These are phyloP conservation scores for Parathielavia hyrcaniae DNA, from an alignment of 495 filamentous ascomycete species.

Conservation along the genomic window DNA sequence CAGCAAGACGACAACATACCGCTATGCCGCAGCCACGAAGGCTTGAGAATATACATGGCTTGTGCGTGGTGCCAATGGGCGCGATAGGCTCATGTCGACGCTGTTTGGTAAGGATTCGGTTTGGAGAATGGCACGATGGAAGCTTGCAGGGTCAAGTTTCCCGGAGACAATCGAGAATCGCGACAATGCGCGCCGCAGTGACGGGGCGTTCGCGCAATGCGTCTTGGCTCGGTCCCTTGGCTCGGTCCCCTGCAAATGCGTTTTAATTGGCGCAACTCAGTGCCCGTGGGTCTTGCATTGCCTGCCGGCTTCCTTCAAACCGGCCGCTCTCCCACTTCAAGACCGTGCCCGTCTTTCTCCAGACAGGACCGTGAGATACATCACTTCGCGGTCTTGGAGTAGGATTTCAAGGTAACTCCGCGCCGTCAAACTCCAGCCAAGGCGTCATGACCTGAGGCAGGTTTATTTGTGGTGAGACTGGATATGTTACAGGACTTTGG, in stretches of 20 bases:
- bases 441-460: too few relatives aligned
- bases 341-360: not conserved
- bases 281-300: not conserved
- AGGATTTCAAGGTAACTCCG: too few relatives aligned
- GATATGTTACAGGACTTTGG: too few relatives aligned
- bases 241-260: not conserved
- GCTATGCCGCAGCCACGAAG: constrained; percentile 86
- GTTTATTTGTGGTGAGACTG: too few relatives aligned
- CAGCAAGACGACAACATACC: constrained; percentile 46
- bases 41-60: constrained; percentile 82
- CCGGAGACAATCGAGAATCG: constrained; percentile 1
- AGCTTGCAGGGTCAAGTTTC: too few relatives aligned
- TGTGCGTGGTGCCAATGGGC: constrained; percentile 15
- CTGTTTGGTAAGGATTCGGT: constrained; percentile 8
- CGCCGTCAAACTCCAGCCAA: too few relatives aligned
- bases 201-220: constrained; percentile 12
- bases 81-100: constrained; percentile 30
- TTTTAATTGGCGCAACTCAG: not conserved
- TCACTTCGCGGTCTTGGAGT: too few relatives aligned
- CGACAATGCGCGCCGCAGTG: constrained; percentile 6
- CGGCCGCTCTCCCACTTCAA: too few relatives aligned
- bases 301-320: too few relatives aligned
- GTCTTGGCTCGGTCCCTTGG: not conserved
- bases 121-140: constrained; percentile 2
- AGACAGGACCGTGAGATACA: too few relatives aligned